Percentiles rank a stretch among this genome's conserved stretches.
Conservation (phyloP, 495 filamentous ascomycete species). For the Bombardia bombarda region DNA sequence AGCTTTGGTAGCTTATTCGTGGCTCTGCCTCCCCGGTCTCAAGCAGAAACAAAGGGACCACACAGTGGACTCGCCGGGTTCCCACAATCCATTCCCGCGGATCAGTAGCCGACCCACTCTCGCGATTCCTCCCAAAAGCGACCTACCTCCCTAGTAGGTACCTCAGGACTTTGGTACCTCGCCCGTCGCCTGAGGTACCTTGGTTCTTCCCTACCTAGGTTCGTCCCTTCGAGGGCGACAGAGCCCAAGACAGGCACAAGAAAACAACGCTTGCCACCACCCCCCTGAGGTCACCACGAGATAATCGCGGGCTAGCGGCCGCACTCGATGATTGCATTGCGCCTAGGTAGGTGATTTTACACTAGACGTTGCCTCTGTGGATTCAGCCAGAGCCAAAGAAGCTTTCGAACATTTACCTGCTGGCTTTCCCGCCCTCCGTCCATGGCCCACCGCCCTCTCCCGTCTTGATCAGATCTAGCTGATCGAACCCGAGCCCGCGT, state of each 20-base stretch:
- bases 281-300: not conserved
- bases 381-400: no score
- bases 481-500: not conserved
- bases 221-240: no score
- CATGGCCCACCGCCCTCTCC: not conserved
- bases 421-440: no score
- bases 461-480: not conserved
- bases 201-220: no score
- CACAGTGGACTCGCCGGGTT: not conserved
- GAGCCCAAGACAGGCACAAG: constrained; percentile 3
- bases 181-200: no score
- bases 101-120: constrained; percentile 1
- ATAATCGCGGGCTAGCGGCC: not conserved
- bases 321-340: constrained; percentile 1
- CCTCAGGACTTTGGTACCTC: no score
- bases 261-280: constrained; percentile 5
- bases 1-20: no score
- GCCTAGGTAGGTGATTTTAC: not conserved
- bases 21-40: no score
- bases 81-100: constrained; percentile 11
- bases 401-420: no score
- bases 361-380: not conserved
- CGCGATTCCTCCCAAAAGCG: constrained; percentile 1
- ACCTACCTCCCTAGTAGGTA: not conserved
- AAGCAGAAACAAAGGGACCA: not conserved